Percentiles rank a stretch among this genome's conserved stretches.
These are phyloP conservation scores for Russula brevipes DNA, from an alignment of 768 basidiomycete species.

Conservation along the genomic window DNA sequence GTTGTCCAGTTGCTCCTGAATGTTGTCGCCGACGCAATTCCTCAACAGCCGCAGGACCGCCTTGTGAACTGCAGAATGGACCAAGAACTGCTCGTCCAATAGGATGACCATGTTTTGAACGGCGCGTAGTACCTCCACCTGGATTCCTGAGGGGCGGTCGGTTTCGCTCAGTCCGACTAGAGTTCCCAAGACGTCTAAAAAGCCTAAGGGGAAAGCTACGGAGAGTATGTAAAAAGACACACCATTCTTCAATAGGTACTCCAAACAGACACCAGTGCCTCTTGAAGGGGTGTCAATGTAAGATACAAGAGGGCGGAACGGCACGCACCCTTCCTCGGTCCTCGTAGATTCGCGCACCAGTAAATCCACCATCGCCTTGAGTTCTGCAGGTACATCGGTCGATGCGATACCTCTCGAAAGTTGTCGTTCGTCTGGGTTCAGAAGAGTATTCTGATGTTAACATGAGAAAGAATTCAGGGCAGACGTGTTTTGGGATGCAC, in stretches of 20 bases:
- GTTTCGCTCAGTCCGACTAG: constrained; percentile 82
- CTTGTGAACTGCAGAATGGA: constrained; percentile 85
- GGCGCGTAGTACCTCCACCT: constrained; percentile 79
- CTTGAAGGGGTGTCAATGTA: constrained; percentile 36
- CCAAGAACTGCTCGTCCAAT: constrained; percentile 89
- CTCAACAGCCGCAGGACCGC: constrained; percentile 81
- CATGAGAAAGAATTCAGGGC: constrained; percentile 13
- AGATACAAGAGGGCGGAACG: not conserved
- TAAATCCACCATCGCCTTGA: constrained; percentile 78
- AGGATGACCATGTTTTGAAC: constrained; percentile 90
- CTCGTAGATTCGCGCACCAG: constrained; percentile 81
- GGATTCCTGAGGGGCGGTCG: constrained; percentile 85
- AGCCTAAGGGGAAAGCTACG: constrained; percentile 6
- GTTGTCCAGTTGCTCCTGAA: constrained; percentile 84
- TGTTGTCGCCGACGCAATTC: constrained; percentile 86
- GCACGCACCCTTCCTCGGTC: constrained; percentile 79
- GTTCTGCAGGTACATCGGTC: constrained; percentile 72
- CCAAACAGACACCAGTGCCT: constrained; percentile 81
- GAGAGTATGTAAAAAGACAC: constrained; percentile 22
- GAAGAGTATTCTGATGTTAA: constrained; percentile 62
- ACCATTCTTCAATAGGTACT: constrained; percentile 90
- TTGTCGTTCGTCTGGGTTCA: constrained; percentile 86
- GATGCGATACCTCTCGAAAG: constrained; percentile 71
- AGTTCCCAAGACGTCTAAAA: constrained; percentile 69
- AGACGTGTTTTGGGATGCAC: constrained; percentile 34